A percentile compares a stretch with the other conserved stretches of the same genome.
phyloP scores from a whole-genome alignment of 306 rosid genomes.

The Cicer bijugum region DNA sequence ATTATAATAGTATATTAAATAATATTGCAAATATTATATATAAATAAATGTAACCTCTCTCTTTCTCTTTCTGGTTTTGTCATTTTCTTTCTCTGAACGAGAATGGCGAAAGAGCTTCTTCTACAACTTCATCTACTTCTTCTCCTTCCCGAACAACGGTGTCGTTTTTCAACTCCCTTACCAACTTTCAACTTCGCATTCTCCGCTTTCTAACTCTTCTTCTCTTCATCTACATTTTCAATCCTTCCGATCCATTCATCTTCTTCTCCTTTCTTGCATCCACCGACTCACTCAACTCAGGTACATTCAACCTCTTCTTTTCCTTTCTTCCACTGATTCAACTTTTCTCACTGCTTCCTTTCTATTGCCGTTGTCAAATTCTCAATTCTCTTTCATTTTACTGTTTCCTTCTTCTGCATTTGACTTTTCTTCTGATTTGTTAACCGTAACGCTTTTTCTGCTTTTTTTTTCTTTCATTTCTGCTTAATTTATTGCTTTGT shows the following conservation, averaged over 20 bases:
- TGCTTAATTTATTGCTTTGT: slow-evolving; percentile 35
- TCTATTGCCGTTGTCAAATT: not conserved
- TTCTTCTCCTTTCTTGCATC: slow-evolving; percentile 5
- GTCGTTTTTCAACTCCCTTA: slow-evolving; percentile 57
- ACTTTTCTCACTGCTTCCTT: not conserved
- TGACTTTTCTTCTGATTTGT: slow-evolving; percentile 31
- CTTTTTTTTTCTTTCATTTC: not conserved
- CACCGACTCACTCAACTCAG: slow-evolving; percentile 46
- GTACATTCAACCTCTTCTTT: slow-evolving; percentile 35
- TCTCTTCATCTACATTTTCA: slow-evolving; percentile 47
- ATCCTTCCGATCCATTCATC: slow-evolving; percentile 60
- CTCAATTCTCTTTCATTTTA: slow-evolving; percentile 26
- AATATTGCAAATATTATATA: slow-evolving; percentile 27
- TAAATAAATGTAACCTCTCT: slow-evolving; percentile 34
- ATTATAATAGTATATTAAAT: slow-evolving; percentile 5
- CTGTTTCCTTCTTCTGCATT: slow-evolving; percentile 23
- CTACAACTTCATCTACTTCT: slow-evolving; percentile 77
- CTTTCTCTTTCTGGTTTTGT: slow-evolving; percentile 47
- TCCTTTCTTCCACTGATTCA: slow-evolving; percentile 34
- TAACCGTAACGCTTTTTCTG: not conserved
- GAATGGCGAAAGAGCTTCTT: slow-evolving; percentile 72
- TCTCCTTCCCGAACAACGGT: slow-evolving; percentile 54
- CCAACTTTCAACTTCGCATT: slow-evolving; percentile 41
- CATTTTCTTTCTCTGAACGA: slow-evolving; percentile 50
- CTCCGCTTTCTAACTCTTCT: slow-evolving; percentile 45